Evolutionary conservation across 2,329 filamentous ascomycete genomes (phyloP).

Genomic region (Byssoonygena ceratinophila): DNA sequence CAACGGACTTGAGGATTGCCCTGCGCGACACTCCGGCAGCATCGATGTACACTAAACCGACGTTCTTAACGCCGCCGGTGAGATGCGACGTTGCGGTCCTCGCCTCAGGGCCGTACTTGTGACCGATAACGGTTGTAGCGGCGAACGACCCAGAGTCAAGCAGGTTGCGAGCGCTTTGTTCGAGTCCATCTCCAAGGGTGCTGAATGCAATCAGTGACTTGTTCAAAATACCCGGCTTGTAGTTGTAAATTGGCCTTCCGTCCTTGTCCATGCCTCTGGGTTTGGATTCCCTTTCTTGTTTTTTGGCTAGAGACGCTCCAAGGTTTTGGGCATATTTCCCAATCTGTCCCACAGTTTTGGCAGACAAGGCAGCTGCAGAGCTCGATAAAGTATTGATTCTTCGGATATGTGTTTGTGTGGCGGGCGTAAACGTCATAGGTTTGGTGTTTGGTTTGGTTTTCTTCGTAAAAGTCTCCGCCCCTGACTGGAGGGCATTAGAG

Average conservation of each 20-base stretch:
- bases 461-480: conserved; percentile 70
- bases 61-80: conserved; percentile 84
- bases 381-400: conserved; percentile 81
- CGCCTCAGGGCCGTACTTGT: conserved; percentile 79
- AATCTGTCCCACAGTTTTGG: conserved; percentile 78
- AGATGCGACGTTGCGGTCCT: conserved; percentile 64
- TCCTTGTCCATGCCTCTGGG: conserved; percentile 58
- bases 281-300: conserved; percentile 42
- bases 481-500: conserved; percentile 62
- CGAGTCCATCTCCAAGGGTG: conserved; percentile 86
- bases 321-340: conserved; percentile 79
- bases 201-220: conserved; percentile 95
- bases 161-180: conserved; percentile 70
- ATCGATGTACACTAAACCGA: conserved; percentile 94
- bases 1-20: conserved; percentile 86
- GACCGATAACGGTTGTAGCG: conserved; percentile 77
- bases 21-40: conserved; percentile 82
- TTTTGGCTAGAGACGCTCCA: conserved; percentile 63
- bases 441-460: conserved; percentile 67
- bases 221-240: conserved; percentile 88
- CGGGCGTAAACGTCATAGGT: conserved; percentile 76
- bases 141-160: conserved; percentile 63
- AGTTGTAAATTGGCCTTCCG: conserved; percentile 51
- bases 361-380: conserved; percentile 65
- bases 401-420: conserved; percentile 73